A percentile compares a stretch with the other conserved stretches of the same genome.
Conservation (phyloP, 495 filamentous ascomycete genomes). For the Penicillium taxi region DNA sequence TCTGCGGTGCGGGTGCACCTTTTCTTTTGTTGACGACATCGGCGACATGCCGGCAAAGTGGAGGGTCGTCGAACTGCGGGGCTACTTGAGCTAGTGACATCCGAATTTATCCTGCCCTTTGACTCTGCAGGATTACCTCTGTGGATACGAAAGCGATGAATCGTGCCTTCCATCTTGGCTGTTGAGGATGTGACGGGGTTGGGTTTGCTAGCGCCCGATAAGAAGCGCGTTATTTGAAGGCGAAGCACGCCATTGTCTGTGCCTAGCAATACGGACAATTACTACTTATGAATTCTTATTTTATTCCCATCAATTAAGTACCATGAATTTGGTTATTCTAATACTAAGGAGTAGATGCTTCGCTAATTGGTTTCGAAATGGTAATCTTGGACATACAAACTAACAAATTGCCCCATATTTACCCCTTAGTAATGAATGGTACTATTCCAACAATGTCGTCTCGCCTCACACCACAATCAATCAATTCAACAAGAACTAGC, state of each 20-base stretch:
- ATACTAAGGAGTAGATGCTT: no score
- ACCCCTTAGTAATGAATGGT: no score
- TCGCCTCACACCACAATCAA: no score
- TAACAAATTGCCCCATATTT: no score
- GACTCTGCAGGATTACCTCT: neutral
- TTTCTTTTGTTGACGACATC: constrained; percentile 21
- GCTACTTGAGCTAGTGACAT: neutral
- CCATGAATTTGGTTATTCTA: no score
- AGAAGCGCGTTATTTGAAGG: neutral
- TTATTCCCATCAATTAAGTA: no score
- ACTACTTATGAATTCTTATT: no score
- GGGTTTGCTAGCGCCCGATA: constrained; percentile 5
- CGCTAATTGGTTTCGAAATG: no score
- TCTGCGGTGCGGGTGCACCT: constrained; percentile 15
- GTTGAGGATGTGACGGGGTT: constrained; percentile 1
- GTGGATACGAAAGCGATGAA: constrained; percentile 11
- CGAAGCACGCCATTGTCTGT: constrained; percentile 10
- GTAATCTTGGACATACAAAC: no score
- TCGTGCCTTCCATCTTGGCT: constrained; percentile 7
- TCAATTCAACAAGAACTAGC: no score
- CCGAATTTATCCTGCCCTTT: neutral
- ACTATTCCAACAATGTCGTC: no score
- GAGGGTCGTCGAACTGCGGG: constrained; percentile 3
- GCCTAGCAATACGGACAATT: no score
- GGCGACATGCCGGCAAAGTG: constrained; percentile 12